Evolutionary conservation across 1,139 yeast species (phyloP).

Genomic region (Blastobotrys ciferrii): DNA sequence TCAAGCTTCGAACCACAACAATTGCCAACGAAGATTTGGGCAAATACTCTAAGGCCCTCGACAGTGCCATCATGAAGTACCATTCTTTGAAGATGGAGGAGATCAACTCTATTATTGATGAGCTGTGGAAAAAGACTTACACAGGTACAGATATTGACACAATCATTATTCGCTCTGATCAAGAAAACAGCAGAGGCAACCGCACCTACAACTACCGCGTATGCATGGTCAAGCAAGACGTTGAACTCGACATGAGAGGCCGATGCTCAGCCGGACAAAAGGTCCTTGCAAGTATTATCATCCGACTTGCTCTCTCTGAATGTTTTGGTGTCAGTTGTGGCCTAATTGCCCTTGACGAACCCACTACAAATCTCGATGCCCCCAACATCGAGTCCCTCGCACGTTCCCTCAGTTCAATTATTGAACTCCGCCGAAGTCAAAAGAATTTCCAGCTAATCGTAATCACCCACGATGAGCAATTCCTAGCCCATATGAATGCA

Average conservation of each 20-base stretch:
- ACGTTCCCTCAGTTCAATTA: constrained; percentile 69
- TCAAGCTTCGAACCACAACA: constrained; percentile 71
- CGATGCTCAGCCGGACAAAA: constrained; percentile 98
- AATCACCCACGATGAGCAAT: constrained; percentile 94
- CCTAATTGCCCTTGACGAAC: constrained; percentile 93
- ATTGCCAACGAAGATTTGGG: constrained; percentile 82
- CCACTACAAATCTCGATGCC: constrained; percentile 91
- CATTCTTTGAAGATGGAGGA: constrained; percentile 92
- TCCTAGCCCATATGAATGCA: constrained; percentile 81
- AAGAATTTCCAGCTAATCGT: constrained; percentile 90
- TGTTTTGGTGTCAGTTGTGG: constrained; percentile 96
- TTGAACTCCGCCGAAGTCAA: constrained; percentile 71
- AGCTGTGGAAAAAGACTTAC: constrained; percentile 90
- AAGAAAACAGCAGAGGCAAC: constrained; percentile 54
- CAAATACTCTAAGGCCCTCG: constrained; percentile 81
- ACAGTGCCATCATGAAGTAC: constrained; percentile 89
- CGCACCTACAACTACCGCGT: constrained; percentile 89
- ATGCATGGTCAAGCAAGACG: constrained; percentile 90
- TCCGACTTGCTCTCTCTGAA: constrained; percentile 89
- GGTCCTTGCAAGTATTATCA: constrained; percentile 87
- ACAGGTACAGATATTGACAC: constrained; percentile 95
- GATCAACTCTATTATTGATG: constrained; percentile 82
- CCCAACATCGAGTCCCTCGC: constrained; percentile 91
- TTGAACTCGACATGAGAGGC: constrained; percentile 96
- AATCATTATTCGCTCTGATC: constrained; percentile 81